These are phyloP conservation scores for Cryptococcus sp. DNA, from an alignment of 1,284 basidiomycete species.

Conservation along the genomic window DNA sequence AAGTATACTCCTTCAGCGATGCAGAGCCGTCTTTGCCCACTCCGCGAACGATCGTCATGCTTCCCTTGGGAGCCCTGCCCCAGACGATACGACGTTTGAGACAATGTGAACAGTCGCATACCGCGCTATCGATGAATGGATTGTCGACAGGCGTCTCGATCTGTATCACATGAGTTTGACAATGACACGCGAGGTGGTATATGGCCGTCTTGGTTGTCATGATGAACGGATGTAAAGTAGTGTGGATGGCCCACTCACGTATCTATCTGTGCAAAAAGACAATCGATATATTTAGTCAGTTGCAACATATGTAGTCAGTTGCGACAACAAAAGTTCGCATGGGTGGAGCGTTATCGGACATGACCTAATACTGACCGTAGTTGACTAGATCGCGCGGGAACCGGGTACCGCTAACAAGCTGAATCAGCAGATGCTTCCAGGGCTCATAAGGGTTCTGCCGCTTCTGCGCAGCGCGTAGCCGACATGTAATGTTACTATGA, in stretches of 20 bases:
- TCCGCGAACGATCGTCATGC: slow-evolving; percentile 4
- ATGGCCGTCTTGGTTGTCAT: not conserved
- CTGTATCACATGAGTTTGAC: slow-evolving; percentile 17
- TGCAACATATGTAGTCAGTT: too few relatives aligned
- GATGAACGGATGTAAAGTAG: not conserved
- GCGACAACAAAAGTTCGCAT: too few relatives aligned
- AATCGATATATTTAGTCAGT: too few relatives aligned
- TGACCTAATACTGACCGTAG: too few relatives aligned
- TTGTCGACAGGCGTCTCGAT: slow-evolving; percentile 14
- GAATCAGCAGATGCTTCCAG: too few relatives aligned
- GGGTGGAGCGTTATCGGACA: too few relatives aligned
- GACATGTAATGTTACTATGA: too few relatives aligned
- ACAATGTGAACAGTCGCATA: slow-evolving; percentile 28
- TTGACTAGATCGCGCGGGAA: too few relatives aligned
- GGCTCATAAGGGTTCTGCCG: too few relatives aligned
- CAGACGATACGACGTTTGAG: slow-evolving; percentile 22
- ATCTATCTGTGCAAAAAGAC: too few relatives aligned
- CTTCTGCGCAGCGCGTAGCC: too few relatives aligned
- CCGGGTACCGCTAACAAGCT: too few relatives aligned
- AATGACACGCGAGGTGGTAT: slow-evolving; percentile 28
- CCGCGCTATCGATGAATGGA: slow-evolving; percentile 10
- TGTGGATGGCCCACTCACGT: not conserved
- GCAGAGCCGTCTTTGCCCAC: slow-evolving; percentile 15
- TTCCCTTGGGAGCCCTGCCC: slow-evolving; percentile 13
- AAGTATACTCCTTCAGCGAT: slow-evolving; percentile 14